Evolutionary conservation across 192 early-diverging fungal species (phyloP).

Genomic region (Allomyces javanicus): DNA sequence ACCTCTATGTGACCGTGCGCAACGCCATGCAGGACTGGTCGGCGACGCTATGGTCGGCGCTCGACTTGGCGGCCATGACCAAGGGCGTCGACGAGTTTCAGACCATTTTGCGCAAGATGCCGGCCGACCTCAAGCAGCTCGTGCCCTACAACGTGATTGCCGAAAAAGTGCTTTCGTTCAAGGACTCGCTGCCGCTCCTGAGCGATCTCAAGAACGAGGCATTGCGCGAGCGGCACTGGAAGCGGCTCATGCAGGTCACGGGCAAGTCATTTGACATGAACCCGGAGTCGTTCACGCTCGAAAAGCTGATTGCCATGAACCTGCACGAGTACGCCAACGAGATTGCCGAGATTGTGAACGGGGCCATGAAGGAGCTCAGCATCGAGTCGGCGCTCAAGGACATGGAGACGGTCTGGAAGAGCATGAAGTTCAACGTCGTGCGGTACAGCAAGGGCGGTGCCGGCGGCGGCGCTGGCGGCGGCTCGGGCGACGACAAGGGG

Average conservation of each 20-base stretch:
- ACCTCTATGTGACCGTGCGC: slow-evolving; percentile 89
- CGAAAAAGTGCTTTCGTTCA: slow-evolving; percentile 69
- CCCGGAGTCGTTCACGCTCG: slow-evolving; percentile 72
- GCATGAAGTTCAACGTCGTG: slow-evolving; percentile 82
- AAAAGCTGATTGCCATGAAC: slow-evolving; percentile 85
- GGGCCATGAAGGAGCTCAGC: slow-evolving; percentile 98
- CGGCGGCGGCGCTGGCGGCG: not conserved
- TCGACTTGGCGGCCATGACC: slow-evolving; percentile 63
- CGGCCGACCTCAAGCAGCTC: slow-evolving; percentile 70
- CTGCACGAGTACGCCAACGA: slow-evolving; percentile 61
- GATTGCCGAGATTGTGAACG: slow-evolving; percentile 73
- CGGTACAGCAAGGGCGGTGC: slow-evolving; percentile 54
- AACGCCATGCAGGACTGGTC: slow-evolving; percentile 91
- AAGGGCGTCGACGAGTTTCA: slow-evolving; percentile 64
- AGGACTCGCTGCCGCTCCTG: slow-evolving; percentile 74
- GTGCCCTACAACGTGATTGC: slow-evolving; percentile 63
- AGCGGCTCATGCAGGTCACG: slow-evolving; percentile 68
- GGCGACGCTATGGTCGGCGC: slow-evolving; percentile 83
- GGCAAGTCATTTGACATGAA: slow-evolving; percentile 35
- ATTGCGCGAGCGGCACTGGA: slow-evolving; percentile 91
- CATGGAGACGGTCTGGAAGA: slow-evolving; percentile 74
- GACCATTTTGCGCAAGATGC: slow-evolving; percentile 47
- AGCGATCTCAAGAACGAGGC: slow-evolving; percentile 90
- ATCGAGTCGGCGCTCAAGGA: slow-evolving; percentile 93
- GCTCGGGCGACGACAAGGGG: slow-evolving; percentile 39